A percentile compares a stretch with the other conserved stretches of the same genome.
Conservation (phyloP, 2,329 filamentous ascomycete genomes). For the Pestalotiopsis fici region DNA sequence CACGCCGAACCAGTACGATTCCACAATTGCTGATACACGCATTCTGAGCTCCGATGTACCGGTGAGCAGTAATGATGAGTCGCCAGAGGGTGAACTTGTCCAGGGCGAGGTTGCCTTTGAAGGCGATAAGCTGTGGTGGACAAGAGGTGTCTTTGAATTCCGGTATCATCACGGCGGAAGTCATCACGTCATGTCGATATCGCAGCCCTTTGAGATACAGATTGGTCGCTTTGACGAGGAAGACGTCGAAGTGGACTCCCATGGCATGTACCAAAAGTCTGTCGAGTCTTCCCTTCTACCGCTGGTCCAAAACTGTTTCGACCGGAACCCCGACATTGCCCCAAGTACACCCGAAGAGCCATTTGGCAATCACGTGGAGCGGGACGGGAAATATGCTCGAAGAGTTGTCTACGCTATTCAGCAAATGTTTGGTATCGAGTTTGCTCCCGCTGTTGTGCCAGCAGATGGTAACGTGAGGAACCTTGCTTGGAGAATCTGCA, state of each 20-base stretch:
- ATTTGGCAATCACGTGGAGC: slow-evolving; percentile 83
- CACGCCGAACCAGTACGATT: slow-evolving; percentile 75
- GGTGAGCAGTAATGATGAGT: slow-evolving; percentile 50
- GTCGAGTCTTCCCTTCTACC: slow-evolving; percentile 80
- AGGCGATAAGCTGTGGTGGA: slow-evolving; percentile 97
- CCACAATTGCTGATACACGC: slow-evolving; percentile 71
- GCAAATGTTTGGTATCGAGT: slow-evolving; percentile 97
- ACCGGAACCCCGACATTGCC: slow-evolving; percentile 87
- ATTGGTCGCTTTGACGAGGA: slow-evolving; percentile 80
- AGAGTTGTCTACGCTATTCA: slow-evolving; percentile 92
- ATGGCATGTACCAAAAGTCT: slow-evolving; percentile 64
- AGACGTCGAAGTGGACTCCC: slow-evolving; percentile 62
- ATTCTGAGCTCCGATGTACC: slow-evolving; percentile 71
- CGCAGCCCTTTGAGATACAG: slow-evolving; percentile 87
- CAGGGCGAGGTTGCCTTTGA: slow-evolving; percentile 84
- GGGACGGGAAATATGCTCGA: slow-evolving; percentile 85
- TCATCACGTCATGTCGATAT: slow-evolving; percentile 93
- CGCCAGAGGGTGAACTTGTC: slow-evolving; percentile 58
- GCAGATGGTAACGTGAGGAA: slow-evolving; percentile 90
- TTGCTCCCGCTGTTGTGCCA: slow-evolving; percentile 87
- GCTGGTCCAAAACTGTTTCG: slow-evolving; percentile 87
- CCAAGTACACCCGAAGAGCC: slow-evolving; percentile 76
- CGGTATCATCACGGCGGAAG: slow-evolving; percentile 93
- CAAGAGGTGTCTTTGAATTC: slow-evolving; percentile 93
- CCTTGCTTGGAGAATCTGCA: slow-evolving; percentile 91